phyloP scores from a whole-genome alignment of 2,329 filamentous ascomycete species.

The Aspergillus melleus region DNA sequence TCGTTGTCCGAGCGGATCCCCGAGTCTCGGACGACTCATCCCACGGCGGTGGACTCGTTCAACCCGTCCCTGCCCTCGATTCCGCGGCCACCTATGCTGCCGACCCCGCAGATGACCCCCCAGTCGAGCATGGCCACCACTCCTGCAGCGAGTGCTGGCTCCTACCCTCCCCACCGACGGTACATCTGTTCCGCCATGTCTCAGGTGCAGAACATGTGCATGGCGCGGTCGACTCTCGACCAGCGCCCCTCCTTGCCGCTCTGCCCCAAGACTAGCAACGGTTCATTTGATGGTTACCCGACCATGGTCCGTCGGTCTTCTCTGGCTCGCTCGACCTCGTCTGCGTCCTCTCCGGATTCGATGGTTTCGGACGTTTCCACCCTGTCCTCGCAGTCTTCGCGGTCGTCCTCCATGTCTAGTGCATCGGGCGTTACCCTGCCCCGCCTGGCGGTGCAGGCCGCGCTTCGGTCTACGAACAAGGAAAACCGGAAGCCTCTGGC shows the following conservation, averaged over 20 bases:
- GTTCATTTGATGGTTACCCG: constrained; percentile 50
- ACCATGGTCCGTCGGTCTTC: constrained; percentile 51
- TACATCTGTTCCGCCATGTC: constrained; percentile 62
- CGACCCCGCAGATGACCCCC: constrained; percentile 64
- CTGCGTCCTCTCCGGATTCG: constrained; percentile 59
- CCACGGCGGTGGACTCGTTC: constrained; percentile 52
- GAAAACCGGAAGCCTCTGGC: constrained; percentile 36
- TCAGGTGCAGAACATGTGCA: constrained; percentile 54
- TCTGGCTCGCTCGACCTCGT: constrained; percentile 53
- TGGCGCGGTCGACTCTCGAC: constrained; percentile 58
- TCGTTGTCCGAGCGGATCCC: constrained; percentile 29
- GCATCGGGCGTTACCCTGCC: constrained; percentile 34
- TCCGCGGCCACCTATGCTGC: constrained; percentile 56
- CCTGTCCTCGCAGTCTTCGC: constrained; percentile 54
- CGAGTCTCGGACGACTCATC: constrained; percentile 36
- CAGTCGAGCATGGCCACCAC: constrained; percentile 54
- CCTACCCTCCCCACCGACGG: constrained; percentile 51
- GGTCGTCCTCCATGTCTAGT: constrained; percentile 51
- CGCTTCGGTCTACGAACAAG: constrained; percentile 41
- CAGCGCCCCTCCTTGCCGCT: constrained; percentile 43
- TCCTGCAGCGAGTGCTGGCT: constrained; percentile 61
- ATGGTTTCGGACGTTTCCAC: constrained; percentile 62
- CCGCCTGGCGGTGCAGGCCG: constrained; percentile 42
- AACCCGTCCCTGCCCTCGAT: constrained; percentile 53
- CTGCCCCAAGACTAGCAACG: constrained; percentile 31